Base-by-base conservation (phyloP, 306 rosid species). In the Gleditsia sinensis region DNA sequence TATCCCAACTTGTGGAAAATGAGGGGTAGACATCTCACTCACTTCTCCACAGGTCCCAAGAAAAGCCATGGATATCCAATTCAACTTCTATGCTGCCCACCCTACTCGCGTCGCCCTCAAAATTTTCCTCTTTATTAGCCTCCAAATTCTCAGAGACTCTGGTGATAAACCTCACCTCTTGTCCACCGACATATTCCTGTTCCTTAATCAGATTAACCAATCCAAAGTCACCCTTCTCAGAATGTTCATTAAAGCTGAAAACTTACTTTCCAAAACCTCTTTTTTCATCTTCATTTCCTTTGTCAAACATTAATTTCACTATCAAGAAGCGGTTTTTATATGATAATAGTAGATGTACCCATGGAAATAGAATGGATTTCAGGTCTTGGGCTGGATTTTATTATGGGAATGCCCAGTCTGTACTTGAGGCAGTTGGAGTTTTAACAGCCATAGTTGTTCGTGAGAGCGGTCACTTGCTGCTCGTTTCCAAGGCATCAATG, bases 391-490 rank as follows among this genome's bases (percentile, higher is more conserved):
- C 86, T 73, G 97, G 95, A 23, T 73, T 91, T 43, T 96, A 87
- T 71, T 75, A 81, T 58, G 86, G 90, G 84, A 89, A 89, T 66
- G 86, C 88, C 78, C 96, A 86, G 71, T 93, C 97, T 51, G 96
- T 91, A 27, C 76, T 91, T 71, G 93, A 89, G 81, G 96, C 97
- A 48, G 90, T 83, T 64, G 89, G 89, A 46, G 98, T 93, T 32
- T 70, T 93, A 69, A 91, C 97, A 13, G 92, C 96, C 27, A 93
- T 93, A 28, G 82, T 93, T 65, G 98, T 91, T 80, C 98, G 91
- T 70, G 98, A 93, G 77, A 89, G 96, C 72, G 98, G 98, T 21
- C 98, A 93, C 71, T 93, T 67, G 97, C 98, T 71, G 98, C 97
- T 59, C 79, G 68, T 82, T 88, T 93, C 21, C 98, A 89, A 71